Evolutionary conservation across 129 eudicot species (phyloP).

Genomic region (Gnaphalium uliginosum): DNA sequence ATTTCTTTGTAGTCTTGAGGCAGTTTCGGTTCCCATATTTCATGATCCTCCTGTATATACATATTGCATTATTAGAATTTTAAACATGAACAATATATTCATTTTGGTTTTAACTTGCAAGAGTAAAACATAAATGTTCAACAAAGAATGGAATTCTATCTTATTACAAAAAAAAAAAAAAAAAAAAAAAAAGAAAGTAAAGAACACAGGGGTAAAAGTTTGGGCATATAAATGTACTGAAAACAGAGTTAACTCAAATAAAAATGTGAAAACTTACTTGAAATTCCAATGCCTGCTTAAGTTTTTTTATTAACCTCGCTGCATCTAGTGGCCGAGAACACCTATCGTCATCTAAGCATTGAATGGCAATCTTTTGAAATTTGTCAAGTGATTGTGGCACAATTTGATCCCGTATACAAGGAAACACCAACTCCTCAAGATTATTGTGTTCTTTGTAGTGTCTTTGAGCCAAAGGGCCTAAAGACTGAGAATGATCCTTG

Average conservation of each 20-base stretch:
- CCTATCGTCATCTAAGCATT: neutral
- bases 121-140: too few relatives aligned
- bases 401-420: neutral
- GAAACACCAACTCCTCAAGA: neutral
- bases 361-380: neutral
- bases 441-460: neutral
- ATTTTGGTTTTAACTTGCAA: too few relatives aligned
- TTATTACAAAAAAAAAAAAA: neutral
- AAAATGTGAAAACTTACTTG: neutral
- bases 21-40: neutral
- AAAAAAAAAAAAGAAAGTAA: neutral
- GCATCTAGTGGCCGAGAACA: neutral
- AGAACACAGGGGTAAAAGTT: neutral
- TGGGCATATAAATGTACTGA: neutral
- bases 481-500: neutral
- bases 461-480: neutral
- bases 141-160: too few relatives aligned
- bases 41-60: conserved; percentile 5
- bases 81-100: too few relatives aligned
- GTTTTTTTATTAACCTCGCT: neutral
- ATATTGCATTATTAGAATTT: too few relatives aligned
- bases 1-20: neutral
- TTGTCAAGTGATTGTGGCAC: neutral
- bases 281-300: neutral
- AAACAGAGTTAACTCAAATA: too few relatives aligned